Conservation (phyloP, 192 early-diverging fungal species). For the Phycomyces nitens region DNA sequence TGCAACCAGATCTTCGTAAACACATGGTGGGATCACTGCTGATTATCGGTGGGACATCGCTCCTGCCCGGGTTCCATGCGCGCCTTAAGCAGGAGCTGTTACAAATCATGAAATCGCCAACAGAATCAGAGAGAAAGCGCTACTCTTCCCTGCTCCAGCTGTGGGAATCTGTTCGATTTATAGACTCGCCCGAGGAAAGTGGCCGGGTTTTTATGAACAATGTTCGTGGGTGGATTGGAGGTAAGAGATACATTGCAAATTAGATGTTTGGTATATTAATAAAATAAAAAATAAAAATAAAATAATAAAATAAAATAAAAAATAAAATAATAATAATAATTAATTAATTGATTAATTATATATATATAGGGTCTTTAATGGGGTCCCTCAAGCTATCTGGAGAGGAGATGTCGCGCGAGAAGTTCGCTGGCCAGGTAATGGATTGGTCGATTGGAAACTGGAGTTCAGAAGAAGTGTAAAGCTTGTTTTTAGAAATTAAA, state of each 20-base stretch:
- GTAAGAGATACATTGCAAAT: conserved; percentile 15
- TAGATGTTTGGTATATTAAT: conserved; percentile 2
- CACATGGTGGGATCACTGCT: conserved; percentile 62
- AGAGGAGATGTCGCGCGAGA: conserved; percentile 60
- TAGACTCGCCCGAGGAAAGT: conserved; percentile 41
- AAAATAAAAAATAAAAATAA: no score
- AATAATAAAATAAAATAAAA: no score
- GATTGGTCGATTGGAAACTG: conserved; percentile 57
- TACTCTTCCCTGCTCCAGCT: conserved; percentile 50
- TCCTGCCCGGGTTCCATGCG: conserved; percentile 67
- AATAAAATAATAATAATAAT: no score
- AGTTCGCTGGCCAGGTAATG: conserved; percentile 60
- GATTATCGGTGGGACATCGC: conserved; percentile 72
- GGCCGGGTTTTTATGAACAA: conserved; percentile 65
- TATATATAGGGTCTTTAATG: conserved; percentile 57
- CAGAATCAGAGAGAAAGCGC: conserved; percentile 28
- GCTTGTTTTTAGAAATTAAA: no score
- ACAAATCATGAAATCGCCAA: conserved; percentile 41
- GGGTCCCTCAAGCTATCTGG: conserved; percentile 72
- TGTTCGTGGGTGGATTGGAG: conserved; percentile 79
- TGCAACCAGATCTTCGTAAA: conserved; percentile 68
- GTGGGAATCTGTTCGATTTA: conserved; percentile 49
- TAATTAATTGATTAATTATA: no score
- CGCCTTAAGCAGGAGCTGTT: conserved; percentile 62
- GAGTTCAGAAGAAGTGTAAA: neutral